Conservation (phyloP, 805 yeast genomes). For the Wickerhamiella hasegawae region DNA sequence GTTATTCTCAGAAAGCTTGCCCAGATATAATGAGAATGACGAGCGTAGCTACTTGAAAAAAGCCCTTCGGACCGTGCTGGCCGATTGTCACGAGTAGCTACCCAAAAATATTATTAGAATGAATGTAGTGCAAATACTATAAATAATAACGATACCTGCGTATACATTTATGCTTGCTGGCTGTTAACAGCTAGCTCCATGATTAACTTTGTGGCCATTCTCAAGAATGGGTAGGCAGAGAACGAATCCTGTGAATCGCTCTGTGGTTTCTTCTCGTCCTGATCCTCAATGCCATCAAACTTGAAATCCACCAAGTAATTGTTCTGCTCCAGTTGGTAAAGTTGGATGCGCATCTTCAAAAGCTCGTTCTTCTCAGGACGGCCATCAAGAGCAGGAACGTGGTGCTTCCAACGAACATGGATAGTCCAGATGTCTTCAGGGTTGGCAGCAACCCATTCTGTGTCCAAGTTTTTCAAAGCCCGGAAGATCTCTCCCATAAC, state of each 20-base stretch:
- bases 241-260: conserved; percentile 59
- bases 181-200: conserved; percentile 90
- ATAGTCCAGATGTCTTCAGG: conserved; percentile 96
- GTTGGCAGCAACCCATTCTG: conserved; percentile 92
- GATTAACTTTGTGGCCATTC: conserved; percentile 77
- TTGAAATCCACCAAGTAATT: conserved; percentile 93
- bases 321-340: conserved; percentile 90
- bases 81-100: too few species aligned
- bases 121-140: too few species aligned
- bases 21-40: neutral
- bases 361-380: conserved; percentile 29
- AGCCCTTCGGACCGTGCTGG: neutral
- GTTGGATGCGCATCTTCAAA: conserved; percentile 94
- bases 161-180: conserved; percentile 1
- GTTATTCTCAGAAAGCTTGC: neutral
- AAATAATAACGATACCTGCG: too few species aligned
- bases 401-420: conserved; percentile 80
- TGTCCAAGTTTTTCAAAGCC: conserved; percentile 83
- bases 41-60: neutral
- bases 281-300: conserved; percentile 87
- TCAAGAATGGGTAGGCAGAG: conserved; percentile 88
- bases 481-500: conserved; percentile 98
- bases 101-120: too few species aligned
- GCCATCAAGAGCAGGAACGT: conserved; percentile 8
- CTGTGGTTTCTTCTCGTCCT: conserved; percentile 7